Evolutionary conservation across 2,329 filamentous ascomycete species (phyloP).

Genomic region (Zopfia rhizophila): DNA sequence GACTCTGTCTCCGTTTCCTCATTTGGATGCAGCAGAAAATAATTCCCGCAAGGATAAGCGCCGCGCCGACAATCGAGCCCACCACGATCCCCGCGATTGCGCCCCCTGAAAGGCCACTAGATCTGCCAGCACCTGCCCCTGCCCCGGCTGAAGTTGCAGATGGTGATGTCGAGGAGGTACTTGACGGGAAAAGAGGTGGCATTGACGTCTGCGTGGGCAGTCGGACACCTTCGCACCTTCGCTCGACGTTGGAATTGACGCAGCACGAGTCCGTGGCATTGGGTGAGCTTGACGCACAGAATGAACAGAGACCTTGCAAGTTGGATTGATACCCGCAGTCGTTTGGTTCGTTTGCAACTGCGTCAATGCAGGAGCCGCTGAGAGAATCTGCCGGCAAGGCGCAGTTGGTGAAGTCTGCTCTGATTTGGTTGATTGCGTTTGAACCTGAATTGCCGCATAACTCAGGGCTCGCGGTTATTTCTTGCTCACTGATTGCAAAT

Average conservation of each 20-base stretch:
- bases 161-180: constrained; percentile 67
- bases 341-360: constrained; percentile 79
- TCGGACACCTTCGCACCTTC: constrained; percentile 77
- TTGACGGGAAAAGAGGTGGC: constrained; percentile 68
- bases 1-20: constrained; percentile 66
- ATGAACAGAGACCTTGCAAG: constrained; percentile 81
- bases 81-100: constrained; percentile 91
- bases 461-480: constrained; percentile 77
- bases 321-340: constrained; percentile 87
- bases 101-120: constrained; percentile 75
- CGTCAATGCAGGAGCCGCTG: constrained; percentile 77
- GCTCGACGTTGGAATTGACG: constrained; percentile 79
- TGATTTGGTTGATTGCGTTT: constrained; percentile 79
- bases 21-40: constrained; percentile 68
- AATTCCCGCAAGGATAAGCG: constrained; percentile 74
- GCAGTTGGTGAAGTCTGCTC: constrained; percentile 92
- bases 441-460: constrained; percentile 75
- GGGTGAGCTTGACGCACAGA: constrained; percentile 82
- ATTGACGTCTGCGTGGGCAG: constrained; percentile 76
- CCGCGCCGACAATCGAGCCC: constrained; percentile 77
- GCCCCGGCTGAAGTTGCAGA: constrained; percentile 41
- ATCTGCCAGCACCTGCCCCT: constrained; percentile 46
- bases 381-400: constrained; percentile 83
- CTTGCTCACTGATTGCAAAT: constrained; percentile 88
- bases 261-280: constrained; percentile 98